Evolutionary conservation across 192 early-diverging fungal genomes (phyloP).

Genomic region (Polychytrium aggregatum): DNA sequence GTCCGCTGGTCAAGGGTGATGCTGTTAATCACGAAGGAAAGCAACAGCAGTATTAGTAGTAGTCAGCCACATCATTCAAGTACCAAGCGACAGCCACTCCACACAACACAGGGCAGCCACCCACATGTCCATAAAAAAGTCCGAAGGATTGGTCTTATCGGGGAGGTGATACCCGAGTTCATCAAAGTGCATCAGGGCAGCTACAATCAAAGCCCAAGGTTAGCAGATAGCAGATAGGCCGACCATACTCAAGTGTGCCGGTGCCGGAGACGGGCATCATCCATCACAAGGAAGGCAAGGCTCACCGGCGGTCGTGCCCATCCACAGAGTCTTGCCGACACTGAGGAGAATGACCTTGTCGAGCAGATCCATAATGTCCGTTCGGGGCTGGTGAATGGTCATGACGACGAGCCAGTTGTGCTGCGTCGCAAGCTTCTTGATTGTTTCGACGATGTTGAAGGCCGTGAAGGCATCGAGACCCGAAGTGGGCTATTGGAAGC

Average conservation of each 20-base stretch:
- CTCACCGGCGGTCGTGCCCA: constrained; percentile 39
- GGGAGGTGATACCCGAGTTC: constrained; percentile 25
- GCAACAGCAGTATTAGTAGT: constrained; percentile 5
- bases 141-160: constrained; percentile 28
- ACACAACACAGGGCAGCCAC: constrained; percentile 36
- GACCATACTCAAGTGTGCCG: no score
- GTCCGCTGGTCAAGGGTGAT: constrained; percentile 25
- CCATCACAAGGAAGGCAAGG: no score
- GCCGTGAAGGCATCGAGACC: constrained; percentile 59
- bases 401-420: constrained; percentile 60
- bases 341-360: constrained; percentile 72
- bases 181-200: constrained; percentile 27
- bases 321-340: constrained; percentile 73
- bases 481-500: constrained; percentile 52
- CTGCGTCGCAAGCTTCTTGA: constrained; percentile 47
- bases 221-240: no score
- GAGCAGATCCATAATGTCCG: constrained; percentile 73
- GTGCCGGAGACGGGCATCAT: no score
- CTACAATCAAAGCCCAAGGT: no score
- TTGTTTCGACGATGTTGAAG: constrained; percentile 58
- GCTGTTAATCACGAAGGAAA: background rate
- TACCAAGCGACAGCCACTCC: constrained; percentile 4
- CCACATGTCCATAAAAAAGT: constrained; percentile 35
- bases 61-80: constrained; percentile 7
- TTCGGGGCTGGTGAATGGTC: constrained; percentile 79